Conservation (phyloP, 2,329 filamentous ascomycete species). For the Cladorrhinum sp. region DNA sequence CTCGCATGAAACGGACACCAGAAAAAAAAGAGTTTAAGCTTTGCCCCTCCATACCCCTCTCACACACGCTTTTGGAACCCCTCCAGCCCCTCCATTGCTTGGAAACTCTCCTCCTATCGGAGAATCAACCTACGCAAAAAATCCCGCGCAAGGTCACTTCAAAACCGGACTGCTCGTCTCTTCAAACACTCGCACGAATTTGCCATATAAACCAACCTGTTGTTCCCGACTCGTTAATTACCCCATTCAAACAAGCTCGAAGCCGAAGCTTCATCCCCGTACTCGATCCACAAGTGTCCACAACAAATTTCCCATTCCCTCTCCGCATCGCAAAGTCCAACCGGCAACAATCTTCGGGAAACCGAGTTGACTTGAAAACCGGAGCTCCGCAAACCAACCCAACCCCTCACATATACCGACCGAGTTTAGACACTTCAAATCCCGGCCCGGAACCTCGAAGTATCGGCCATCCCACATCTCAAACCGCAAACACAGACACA, state of each 20-base stretch:
- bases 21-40: neutral
- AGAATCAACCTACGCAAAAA: conserved; percentile 8
- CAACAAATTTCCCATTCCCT: neutral
- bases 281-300: neutral
- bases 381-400: conserved; percentile 1
- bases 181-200: neutral
- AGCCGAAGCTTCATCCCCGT: neutral
- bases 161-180: neutral
- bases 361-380: neutral
- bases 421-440: neutral
- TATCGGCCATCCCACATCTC: neutral
- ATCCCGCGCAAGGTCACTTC: conserved; percentile 4
- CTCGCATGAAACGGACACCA: neutral
- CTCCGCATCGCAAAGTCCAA: neutral
- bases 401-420: neutral
- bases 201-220: neutral
- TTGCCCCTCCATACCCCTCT: neutral
- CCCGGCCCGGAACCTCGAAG: conserved; percentile 2
- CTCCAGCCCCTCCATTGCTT: conserved; percentile 14
- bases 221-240: neutral
- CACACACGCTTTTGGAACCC: neutral
- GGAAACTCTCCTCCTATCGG: neutral
- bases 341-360: neutral
- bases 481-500: conserved; percentile 22
- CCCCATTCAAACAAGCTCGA: neutral